Base-by-base conservation (phyloP, 352 stramenopile species). In the Phytophthora lateralis region DNA sequence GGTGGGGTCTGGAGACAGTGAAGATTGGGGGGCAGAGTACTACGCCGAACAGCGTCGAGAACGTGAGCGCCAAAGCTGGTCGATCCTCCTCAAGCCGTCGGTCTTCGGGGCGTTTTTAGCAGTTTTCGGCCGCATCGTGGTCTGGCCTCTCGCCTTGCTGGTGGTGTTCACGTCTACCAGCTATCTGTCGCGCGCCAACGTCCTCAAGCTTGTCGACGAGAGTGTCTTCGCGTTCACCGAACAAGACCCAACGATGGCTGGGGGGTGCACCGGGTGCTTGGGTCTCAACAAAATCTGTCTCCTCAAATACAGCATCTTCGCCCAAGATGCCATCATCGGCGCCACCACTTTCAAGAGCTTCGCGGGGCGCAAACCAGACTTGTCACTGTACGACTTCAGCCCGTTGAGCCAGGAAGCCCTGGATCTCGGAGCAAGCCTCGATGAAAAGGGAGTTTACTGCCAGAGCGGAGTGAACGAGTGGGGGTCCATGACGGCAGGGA, bases 381-480 rank as follows among this genome's bases (percentile, higher is more conserved):
- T 69, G 55, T 69, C 61, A 14, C 10, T 69, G 10, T 69, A 69
- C 37, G 46, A 69, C 47, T 69, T 69, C 47, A 68, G 52, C 14
- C 21, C 17, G 12, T 20, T 68, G 15, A 68, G 60, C 14, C 15
- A 41, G 7, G 45, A 57, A 32, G 60, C 48, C 2, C 60, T 68
- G 12, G 60, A 35, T 0, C 53, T 68, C 3, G 60, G 53, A 30
- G 54, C 37, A n/a, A 46, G 12, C 5, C 35, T 69, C 17, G 65
- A 69, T 27, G 53, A 61, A 14, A 69, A 65, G 32, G 54, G 35
- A 0, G 48, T 63, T 9, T 57, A 63, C 6, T 73, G 65, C 26
- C 62, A 69, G 35, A 66, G 65, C 39, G 65, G 60, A 37, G 51
- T 73, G 20, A 67, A 73, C 29, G 64, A 73, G 35, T 73, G 64